Evolutionary conservation across 192 early-diverging fungal genomes (phyloP).

Genomic region (Entophlyctis luteolus): DNA sequence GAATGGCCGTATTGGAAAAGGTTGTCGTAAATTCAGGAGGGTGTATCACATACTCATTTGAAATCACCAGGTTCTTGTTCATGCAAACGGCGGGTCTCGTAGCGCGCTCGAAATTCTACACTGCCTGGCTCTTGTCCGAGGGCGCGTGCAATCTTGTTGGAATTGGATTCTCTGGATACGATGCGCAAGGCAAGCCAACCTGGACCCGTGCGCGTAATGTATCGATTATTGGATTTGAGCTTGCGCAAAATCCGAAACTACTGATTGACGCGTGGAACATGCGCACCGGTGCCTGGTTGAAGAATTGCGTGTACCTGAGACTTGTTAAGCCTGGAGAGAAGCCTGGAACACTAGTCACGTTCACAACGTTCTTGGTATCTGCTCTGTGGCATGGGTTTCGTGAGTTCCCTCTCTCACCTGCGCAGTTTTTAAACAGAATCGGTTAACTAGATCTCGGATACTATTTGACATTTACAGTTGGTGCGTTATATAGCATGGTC

Average conservation of each 20-base stretch:
- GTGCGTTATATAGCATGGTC: constrained; percentile 53
- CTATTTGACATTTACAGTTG: constrained; percentile 43
- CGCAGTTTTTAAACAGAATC: too few relatives aligned
- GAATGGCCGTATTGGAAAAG: constrained; percentile 5
- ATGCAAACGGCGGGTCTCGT: constrained; percentile 54
- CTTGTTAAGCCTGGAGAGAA: constrained; percentile 35
- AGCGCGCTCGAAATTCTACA: constrained; percentile 79
- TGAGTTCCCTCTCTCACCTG: too few relatives aligned
- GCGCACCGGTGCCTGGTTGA: constrained; percentile 82
- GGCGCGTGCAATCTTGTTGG: constrained; percentile 78
- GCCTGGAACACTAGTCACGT: constrained; percentile 49
- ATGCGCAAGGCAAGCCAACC: constrained; percentile 44
- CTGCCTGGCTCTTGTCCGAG: constrained; percentile 87
- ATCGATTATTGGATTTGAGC: constrained; percentile 66
- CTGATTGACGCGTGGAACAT: constrained; percentile 87
- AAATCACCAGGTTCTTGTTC: background rate
- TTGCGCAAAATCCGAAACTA: constrained; percentile 68
- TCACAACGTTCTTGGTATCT: constrained; percentile 75
- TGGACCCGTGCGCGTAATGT: constrained; percentile 82
- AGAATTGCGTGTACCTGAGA: constrained; percentile 78
- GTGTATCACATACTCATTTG: background rate
- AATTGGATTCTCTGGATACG: constrained; percentile 74
- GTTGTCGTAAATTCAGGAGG: background rate
- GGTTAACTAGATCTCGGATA: constrained; percentile 44
- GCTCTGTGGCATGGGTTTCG: constrained; percentile 97